Evolutionary conservation across 1,284 basidiomycete species (phyloP), one percentile per base, ranked within the genome.

Genomic region (Sporisorium scitamineum): DNA sequence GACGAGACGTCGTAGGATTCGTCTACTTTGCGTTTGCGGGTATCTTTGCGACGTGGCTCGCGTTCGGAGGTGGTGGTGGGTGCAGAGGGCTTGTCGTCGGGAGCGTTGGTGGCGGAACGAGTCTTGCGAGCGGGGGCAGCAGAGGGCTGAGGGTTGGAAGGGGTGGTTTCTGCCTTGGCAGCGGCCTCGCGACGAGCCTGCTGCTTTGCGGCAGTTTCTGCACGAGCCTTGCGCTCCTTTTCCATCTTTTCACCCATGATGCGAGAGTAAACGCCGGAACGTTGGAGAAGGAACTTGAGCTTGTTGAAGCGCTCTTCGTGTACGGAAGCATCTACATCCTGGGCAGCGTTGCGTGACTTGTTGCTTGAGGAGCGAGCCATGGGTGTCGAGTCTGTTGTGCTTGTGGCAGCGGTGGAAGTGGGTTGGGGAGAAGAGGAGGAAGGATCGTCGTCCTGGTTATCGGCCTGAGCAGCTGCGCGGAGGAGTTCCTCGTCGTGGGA

Each of bases 401-500:
- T 26, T n/a, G 56, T 53, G n/a, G 68, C 31, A 32, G 68, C 37
- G 5, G 58, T 32, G 14, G 64, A 45, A 1, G 52, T 34, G 52
- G 54, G 45, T 10, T 42, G 39, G 37, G 61, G 50, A 37, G 58
- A 14, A 14, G 61, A 56, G 10, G 48, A 29, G 10, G 41, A 24
- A 18, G 31, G 24, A 27, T 57, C 32, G 47, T 57, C 39, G 45
- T 72, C 61, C 32, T 59, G 70, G 34, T 68, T 54, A 24, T 76
- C 72, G 22, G 63, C 68, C 20, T 70, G 68, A 32, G 69, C 60
- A 41, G 73, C 73, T 41, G 73, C 68, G 29, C 65, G 64, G 20
- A 76, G 61, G 29, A 71, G 73, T 87, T 92, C 70, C 92, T 91
- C 80, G 89, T 94, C 42, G 60, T 66, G 63, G 27, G 55, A 56